Conservation (phyloP, 2,329 filamentous ascomycete genomes). For the Neonectria punicea region DNA sequence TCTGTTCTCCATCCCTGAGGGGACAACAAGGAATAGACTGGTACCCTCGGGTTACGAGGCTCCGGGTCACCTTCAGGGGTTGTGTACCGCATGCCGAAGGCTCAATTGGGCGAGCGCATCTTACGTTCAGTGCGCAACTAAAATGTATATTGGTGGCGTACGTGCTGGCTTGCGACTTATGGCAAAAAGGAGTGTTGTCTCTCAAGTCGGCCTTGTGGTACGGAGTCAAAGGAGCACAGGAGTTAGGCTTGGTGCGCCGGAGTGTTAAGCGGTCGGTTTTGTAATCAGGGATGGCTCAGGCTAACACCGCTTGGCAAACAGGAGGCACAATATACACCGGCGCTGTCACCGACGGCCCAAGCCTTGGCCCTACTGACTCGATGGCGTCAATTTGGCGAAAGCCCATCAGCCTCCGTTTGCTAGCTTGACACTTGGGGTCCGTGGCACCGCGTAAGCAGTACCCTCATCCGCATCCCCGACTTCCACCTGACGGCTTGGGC, state of each 20-base stretch:
- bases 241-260: background rate
- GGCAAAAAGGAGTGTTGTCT: background rate
- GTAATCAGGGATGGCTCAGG: background rate
- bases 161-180: background rate
- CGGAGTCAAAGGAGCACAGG: background rate
- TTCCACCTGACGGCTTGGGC: background rate
- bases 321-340: background rate
- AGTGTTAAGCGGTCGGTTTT: background rate
- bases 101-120: background rate
- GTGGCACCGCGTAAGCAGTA: background rate
- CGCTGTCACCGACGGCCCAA: background rate
- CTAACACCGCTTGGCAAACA: background rate
- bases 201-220: background rate
- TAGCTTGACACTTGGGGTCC: background rate
- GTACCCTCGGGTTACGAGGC: background rate
- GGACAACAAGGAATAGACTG: conserved; percentile 8
- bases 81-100: conserved; percentile 3
- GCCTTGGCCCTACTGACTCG: background rate
- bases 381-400: conserved; percentile 1
- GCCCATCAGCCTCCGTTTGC: background rate
- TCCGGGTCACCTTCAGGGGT: background rate
- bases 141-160: background rate
- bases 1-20: background rate
- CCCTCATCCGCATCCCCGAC: background rate
- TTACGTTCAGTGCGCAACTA: background rate